A percentile compares a stretch with the other conserved stretches of the same genome.
These are phyloP conservation scores for Pelargonium myrrhifolium DNA, from an alignment of 441 rosid genomes.

Conservation along the genomic window DNA sequence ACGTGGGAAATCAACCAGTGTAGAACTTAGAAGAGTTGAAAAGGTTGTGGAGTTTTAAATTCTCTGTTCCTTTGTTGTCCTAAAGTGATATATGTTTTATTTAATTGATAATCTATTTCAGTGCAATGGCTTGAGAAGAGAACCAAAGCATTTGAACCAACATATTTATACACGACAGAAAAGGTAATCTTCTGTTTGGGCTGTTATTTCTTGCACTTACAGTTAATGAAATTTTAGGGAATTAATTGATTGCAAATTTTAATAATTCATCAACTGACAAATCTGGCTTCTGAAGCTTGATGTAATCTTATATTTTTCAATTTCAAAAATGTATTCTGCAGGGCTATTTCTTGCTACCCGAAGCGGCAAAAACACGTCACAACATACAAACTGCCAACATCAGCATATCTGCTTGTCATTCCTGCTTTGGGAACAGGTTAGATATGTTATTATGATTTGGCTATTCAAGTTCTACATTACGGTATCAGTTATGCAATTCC, in stretches of 20 bases:
- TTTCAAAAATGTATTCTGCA: slow-evolving; percentile 22
- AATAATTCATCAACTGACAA: neutral
- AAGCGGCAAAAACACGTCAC: slow-evolving; percentile 76
- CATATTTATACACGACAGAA: slow-evolving; percentile 82
- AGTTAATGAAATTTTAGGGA: too few relatives aligned
- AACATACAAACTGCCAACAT: slow-evolving; percentile 70
- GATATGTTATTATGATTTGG: neutral
- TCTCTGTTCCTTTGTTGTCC: neutral
- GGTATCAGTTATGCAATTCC: too few relatives aligned
- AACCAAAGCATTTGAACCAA: slow-evolving; percentile 80
- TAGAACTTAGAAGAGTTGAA: neutral
- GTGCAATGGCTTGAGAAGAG: slow-evolving; percentile 77
- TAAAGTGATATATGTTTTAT: neutral
- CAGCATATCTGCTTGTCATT: slow-evolving; percentile 84
- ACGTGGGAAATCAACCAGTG: neutral
- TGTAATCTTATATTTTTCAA: neutral
- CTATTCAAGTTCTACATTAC: too few relatives aligned
- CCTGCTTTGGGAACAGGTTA: slow-evolving; percentile 98
- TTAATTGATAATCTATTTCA: slow-evolving; percentile 29
- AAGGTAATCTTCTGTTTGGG: slow-evolving; percentile 47
- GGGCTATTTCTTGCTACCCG: slow-evolving; percentile 94
- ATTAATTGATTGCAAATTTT: too few relatives aligned
- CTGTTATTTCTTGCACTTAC: slow-evolving; percentile 9
- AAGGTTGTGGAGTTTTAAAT: neutral
- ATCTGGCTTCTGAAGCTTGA: neutral